Percentiles rank a stretch among this genome's conserved stretches.
Evolutionary conservation across 176 grass and related monocot species (phyloP).

Genomic region (Lolium rigidum): DNA sequence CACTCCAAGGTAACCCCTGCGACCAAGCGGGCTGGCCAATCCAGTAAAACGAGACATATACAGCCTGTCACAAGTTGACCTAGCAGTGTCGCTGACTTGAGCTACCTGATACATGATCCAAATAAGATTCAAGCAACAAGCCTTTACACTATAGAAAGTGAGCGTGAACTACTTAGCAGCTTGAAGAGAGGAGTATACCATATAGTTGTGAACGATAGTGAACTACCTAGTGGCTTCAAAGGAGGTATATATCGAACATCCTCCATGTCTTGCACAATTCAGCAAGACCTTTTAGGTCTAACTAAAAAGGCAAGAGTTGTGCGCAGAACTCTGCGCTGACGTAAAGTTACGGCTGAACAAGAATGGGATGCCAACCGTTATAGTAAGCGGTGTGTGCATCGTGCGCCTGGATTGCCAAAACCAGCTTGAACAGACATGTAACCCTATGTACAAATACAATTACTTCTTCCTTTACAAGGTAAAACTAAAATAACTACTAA

Average conservation of each 20-base stretch:
- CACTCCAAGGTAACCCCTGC: background rate
- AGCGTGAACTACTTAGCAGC: background rate
- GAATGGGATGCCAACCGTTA: background rate
- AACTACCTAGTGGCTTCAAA: slow-evolving; percentile 7
- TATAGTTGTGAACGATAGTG: background rate
- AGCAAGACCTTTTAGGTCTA: slow-evolving; percentile 14
- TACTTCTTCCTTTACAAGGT: background rate
- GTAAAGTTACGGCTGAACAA: background rate
- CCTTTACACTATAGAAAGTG: background rate
- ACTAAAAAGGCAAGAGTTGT: background rate
- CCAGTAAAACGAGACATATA: background rate
- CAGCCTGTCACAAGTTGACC: background rate
- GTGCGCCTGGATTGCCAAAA: background rate
- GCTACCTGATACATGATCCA: background rate
- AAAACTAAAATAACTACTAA: background rate
- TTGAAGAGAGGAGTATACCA: background rate
- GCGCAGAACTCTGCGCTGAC: background rate
- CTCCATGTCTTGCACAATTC: slow-evolving; percentile 11
- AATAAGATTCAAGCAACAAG: slow-evolving; percentile 5
- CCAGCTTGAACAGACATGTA: slow-evolving; percentile 4
- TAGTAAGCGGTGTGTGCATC: background rate
- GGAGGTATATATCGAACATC: slow-evolving; percentile 17
- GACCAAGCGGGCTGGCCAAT: background rate
- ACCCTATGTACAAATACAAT: background rate
- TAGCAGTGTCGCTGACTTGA: background rate